Conservation (phyloP, 768 basidiomycete genomes). For the Pleurotus giganteus region DNA sequence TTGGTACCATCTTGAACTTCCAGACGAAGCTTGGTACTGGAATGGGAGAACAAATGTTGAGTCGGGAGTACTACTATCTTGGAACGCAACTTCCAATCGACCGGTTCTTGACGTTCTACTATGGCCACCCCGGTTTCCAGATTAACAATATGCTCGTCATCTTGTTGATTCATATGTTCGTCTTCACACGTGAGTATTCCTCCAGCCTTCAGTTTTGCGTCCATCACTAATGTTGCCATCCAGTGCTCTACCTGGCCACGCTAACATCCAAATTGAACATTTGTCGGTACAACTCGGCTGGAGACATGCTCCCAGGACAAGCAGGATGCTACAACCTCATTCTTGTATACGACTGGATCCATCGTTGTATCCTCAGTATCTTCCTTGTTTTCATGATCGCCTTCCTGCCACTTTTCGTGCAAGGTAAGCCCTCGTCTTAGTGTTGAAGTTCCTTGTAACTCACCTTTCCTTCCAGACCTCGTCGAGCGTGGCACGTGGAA, state of each 20-base stretch:
- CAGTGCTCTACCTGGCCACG: slow-evolving; percentile 94
- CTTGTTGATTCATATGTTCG: slow-evolving; percentile 92
- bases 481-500: slow-evolving; percentile 93
- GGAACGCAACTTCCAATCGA: slow-evolving; percentile 98
- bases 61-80: slow-evolving; percentile 97
- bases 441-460: slow-evolving; percentile 7
- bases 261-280: slow-evolving; percentile 78
- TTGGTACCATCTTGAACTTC: slow-evolving; percentile 99
- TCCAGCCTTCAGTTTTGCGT: not conserved
- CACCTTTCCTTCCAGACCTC: slow-evolving; percentile 60
- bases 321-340: slow-evolving; percentile 91
- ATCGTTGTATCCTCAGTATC: slow-evolving; percentile 94
- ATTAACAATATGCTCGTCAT: slow-evolving; percentile 99
- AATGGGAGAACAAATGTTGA: slow-evolving; percentile 99
- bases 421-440: slow-evolving; percentile 54
- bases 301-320: slow-evolving; percentile 74
- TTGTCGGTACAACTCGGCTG: slow-evolving; percentile 73
- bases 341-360: slow-evolving; percentile 94
- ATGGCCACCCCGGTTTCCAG: slow-evolving; percentile 99
- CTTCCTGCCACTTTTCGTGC: slow-evolving; percentile 91
- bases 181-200: slow-evolving; percentile 75
- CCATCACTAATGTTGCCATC: slow-evolving; percentile 14
- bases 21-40: slow-evolving; percentile 99
- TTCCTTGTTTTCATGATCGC: slow-evolving; percentile 98
- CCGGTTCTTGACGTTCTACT: slow-evolving; percentile 99